These are phyloP conservation scores for Debaryomycetaceae sp. DNA, from an alignment of 1,139 yeast genomes.

Conservation along the genomic window DNA sequence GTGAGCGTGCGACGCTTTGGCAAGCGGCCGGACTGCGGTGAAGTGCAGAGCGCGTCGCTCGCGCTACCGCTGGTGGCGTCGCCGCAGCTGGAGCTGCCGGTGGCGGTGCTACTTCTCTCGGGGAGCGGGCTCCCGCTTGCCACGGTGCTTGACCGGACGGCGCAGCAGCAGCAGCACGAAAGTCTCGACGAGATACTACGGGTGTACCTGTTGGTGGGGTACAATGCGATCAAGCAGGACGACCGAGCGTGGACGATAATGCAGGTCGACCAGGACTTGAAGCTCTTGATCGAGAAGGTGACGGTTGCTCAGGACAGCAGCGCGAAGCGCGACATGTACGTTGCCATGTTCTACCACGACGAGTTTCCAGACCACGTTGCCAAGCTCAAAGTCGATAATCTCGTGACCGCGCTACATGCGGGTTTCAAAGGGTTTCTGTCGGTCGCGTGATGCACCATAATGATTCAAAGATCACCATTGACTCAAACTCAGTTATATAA, in stretches of 20 bases:
- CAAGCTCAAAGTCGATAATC: conserved; percentile 29
- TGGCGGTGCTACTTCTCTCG: conserved; percentile 18
- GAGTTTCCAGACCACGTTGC: conserved; percentile 32
- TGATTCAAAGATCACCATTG: too few relatives aligned
- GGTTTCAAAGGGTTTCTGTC: conserved; percentile 35
- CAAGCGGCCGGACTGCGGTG: conserved; percentile 1
- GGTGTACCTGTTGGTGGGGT: conserved; percentile 35
- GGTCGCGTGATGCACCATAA: too few relatives aligned
- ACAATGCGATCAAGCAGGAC: conserved; percentile 19
- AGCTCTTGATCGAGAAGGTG: conserved; percentile 17
- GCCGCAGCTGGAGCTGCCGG: conserved; percentile 28
- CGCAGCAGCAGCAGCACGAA: conserved; percentile 5
- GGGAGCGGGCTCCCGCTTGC: conserved; percentile 30
- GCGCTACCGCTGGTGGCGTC: conserved; percentile 6
- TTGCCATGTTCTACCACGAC: conserved; percentile 22
- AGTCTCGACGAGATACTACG: conserved; percentile 30
- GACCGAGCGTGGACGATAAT: conserved; percentile 21
- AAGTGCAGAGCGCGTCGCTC: conserved; percentile 2
- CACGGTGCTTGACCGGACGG: conserved; percentile 19
- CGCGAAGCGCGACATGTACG: conserved; percentile 9
- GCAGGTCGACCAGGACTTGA: conserved; percentile 20
- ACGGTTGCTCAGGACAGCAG: conserved; percentile 6
- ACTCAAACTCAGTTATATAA: too few relatives aligned
- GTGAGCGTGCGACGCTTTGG: background rate
- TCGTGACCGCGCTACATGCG: conserved; percentile 17